phyloP scores from a whole-genome alignment of 2,329 filamentous ascomycete genomes.

The Penicillium sp. region DNA sequence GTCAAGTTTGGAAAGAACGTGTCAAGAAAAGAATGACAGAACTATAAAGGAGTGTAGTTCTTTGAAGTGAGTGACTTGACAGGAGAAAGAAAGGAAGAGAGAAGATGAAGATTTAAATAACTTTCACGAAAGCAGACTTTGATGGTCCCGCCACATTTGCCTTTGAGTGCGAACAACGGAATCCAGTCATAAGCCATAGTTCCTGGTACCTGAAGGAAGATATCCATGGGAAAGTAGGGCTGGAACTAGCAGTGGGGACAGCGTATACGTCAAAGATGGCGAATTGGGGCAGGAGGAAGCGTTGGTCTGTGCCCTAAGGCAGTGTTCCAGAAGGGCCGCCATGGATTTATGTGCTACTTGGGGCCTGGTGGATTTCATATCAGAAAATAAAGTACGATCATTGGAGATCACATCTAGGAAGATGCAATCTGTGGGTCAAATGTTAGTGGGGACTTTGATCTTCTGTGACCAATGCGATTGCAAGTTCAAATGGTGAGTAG shows the following conservation, averaged over 20 bases:
- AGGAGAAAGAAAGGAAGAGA: neutral
- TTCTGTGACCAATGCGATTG: neutral
- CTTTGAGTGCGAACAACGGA: neutral
- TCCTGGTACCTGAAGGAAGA: slow-evolving; percentile 11
- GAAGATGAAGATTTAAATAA: neutral
- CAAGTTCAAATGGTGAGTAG: neutral
- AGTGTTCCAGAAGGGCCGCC: slow-evolving; percentile 15
- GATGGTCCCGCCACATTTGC: slow-evolving; percentile 1
- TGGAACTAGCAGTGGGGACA: neutral
- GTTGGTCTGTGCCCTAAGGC: neutral
- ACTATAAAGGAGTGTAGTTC: slow-evolving; percentile 13
- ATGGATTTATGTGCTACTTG: slow-evolving; percentile 8
- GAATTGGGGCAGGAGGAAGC: neutral
- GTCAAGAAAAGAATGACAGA: slow-evolving; percentile 14
- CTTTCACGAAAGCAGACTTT: neutral
- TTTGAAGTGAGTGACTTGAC: slow-evolving; percentile 9
- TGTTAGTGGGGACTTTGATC: neutral
- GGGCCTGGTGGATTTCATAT: neutral
- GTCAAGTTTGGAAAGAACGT: slow-evolving; percentile 3
- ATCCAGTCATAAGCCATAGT: slow-evolving; percentile 5
- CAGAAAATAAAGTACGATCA: neutral
- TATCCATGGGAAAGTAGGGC: slow-evolving; percentile 3
- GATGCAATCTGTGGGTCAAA: neutral
- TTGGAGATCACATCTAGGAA: slow-evolving; percentile 7
- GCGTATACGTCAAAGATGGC: slow-evolving; percentile 9